These are phyloP conservation scores for Rhizomucor miehei DNA, from an alignment of 371 early-diverging fungal species.

Conservation along the genomic window DNA sequence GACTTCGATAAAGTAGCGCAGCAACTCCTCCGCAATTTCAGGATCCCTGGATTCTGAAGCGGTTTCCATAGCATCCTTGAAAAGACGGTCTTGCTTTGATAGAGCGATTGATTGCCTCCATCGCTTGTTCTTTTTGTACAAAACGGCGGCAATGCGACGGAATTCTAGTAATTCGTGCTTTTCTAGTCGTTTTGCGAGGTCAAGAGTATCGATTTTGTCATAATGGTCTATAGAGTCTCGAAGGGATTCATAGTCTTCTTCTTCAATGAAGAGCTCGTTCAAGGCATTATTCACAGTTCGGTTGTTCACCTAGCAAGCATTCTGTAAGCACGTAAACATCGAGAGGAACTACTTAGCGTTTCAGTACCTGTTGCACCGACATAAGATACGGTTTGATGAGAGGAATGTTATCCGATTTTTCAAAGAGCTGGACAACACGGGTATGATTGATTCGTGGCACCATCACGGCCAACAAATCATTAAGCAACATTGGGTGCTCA, in stretches of 20 bases:
- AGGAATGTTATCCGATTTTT: conserved; percentile 94
- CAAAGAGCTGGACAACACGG: conserved; percentile 93
- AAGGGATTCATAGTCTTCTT: conserved; percentile 90
- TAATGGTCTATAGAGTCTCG: conserved; percentile 90
- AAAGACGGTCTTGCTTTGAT: conserved; percentile 93
- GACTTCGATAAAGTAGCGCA: conserved; percentile 91
- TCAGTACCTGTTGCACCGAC: conserved; percentile 75
- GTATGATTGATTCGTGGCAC: conserved; percentile 94
- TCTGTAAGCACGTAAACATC: conserved; percentile 1
- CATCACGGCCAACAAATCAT: conserved; percentile 85
- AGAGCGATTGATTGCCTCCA: conserved; percentile 94
- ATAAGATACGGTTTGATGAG: conserved; percentile 92
- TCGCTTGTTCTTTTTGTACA: conserved; percentile 92
- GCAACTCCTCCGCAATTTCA: conserved; percentile 88
- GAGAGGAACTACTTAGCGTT: neutral
- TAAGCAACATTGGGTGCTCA: conserved; percentile 91
- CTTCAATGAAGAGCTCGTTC: conserved; percentile 95
- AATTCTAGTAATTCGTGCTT: conserved; percentile 96
- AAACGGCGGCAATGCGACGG: conserved; percentile 92
- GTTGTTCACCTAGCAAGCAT: conserved; percentile 67
- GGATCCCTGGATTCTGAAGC: conserved; percentile 84
- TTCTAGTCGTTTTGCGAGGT: conserved; percentile 88
- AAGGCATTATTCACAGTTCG: conserved; percentile 90
- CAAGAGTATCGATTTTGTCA: conserved; percentile 90
- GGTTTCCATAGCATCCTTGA: conserved; percentile 97